Base-by-base conservation (phyloP, 2,329 filamentous ascomycete genomes). In the Nectriaceae sp. region DNA sequence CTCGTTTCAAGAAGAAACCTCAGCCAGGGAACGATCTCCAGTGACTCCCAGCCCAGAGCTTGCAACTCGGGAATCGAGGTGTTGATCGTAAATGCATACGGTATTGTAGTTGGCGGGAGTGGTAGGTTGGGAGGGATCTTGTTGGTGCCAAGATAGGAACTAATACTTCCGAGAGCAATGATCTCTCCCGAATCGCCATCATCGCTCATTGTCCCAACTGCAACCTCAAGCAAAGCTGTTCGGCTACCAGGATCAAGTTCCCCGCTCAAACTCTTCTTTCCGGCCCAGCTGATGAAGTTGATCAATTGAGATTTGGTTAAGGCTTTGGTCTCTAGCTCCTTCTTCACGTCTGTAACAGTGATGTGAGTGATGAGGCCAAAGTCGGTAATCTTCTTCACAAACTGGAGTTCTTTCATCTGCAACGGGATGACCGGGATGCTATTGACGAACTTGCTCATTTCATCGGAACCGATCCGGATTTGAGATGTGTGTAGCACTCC, bases 301-400 rank as follows among this genome's bases (percentile, higher is more conserved):
- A 82, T 76, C 15, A 96, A 78, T 67, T 97, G 93, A 24, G 80
- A 76, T 53, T 89, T 87, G 40, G 81, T 87, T 49, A 99, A 75
- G 2, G 94, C 89, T 62, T 90, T 91, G 6, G 85, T 81, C 61
- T 91, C 89, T 3, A 99, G 75, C 58, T 96, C 92, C 50, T 84
- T 75, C 54, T 86, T 89, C 51, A 99, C 90, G 64, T 99, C 94
- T 4, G 84, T 82, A 21, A 94, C 85, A 0, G 90, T 96, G 48
- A 97, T 89, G 55, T 91, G 86, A 1, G 85, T 88, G n/a, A 99
- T 81, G 47, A 97, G 77, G 1, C 90, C 91, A 65, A 91, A 94
- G 29, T 92, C 88, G 47, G 87, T 85, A 39, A 99, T 72, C 59
- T 89, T 91, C 49, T 80, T 80, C 49, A 97, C 83, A 59, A 99